Conservation (phyloP, 2,329 filamentous ascomycete genomes). For the Apiospora pterosperma region DNA sequence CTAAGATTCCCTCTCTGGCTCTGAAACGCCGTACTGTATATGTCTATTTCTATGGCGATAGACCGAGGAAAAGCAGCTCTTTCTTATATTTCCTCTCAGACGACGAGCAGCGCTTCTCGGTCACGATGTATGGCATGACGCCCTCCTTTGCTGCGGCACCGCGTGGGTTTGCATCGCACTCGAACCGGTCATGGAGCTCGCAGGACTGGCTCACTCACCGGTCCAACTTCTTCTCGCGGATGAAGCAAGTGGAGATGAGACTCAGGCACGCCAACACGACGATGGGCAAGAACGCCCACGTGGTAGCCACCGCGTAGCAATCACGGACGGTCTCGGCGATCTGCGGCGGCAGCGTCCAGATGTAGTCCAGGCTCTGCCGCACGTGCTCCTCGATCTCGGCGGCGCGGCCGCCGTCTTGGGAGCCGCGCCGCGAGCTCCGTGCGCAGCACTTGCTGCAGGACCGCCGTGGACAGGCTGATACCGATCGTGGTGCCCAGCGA, state of each 20-base stretch:
- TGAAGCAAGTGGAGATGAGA: conserved; percentile 43
- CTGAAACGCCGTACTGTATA: neutral
- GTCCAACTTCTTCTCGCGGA: conserved; percentile 54
- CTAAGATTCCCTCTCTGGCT: neutral
- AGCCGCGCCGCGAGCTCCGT: conserved; percentile 51
- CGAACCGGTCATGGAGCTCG: too few species aligned
- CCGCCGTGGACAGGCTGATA: conserved; percentile 66
- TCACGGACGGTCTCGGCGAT: conserved; percentile 56
- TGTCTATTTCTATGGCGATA: neutral
- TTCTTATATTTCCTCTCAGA: neutral
- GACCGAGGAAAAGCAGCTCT: neutral
- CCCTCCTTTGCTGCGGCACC: neutral
- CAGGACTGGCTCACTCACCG: conserved; percentile 10
- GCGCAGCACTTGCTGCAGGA: conserved; percentile 67
- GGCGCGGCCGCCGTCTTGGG: conserved; percentile 54
- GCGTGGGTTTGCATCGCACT: too few species aligned
- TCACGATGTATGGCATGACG: neutral
- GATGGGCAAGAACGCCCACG: conserved; percentile 38
- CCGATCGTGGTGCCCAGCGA: conserved; percentile 75
- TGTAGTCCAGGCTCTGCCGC: conserved; percentile 66
- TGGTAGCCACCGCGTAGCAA: conserved; percentile 57
- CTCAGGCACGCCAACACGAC: conserved; percentile 33
- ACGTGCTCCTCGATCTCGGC: conserved; percentile 66
- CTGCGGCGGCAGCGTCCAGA: conserved; percentile 59
- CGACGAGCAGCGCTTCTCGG: neutral